Evolutionary conservation across 345 rosid species (phyloP).

Genomic region (Ricinus communis): DNA sequence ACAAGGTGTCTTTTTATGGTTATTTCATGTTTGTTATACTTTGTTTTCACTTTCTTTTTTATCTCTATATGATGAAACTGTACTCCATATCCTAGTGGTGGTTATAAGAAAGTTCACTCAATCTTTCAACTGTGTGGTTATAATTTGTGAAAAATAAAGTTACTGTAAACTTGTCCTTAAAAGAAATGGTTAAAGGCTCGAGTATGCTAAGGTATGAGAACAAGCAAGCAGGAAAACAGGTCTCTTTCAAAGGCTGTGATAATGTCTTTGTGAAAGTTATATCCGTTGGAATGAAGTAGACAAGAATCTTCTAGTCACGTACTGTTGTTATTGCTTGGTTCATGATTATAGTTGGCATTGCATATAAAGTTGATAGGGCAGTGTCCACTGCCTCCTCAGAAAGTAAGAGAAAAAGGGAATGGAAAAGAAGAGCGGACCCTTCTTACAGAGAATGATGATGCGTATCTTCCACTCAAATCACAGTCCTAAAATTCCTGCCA

Average conservation of each 20-base stretch:
- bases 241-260: background rate
- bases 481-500: conserved; percentile 22
- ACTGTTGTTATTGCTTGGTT: conserved; percentile 5
- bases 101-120: too few relatives aligned
- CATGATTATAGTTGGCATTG: conserved; percentile 9
- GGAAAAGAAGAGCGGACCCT: conserved; percentile 2
- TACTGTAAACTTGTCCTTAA: too few relatives aligned
- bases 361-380: background rate
- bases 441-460: conserved; percentile 17
- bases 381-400: background rate
- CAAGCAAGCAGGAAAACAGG: too few relatives aligned
- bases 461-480: conserved; percentile 23
- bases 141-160: too few relatives aligned
- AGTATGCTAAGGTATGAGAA: too few relatives aligned
- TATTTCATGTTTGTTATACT: too few relatives aligned
- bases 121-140: too few relatives aligned
- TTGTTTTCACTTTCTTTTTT: too few relatives aligned
- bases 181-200: too few relatives aligned
- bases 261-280: background rate
- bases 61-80: too few relatives aligned
- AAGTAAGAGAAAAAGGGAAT: background rate
- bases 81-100: too few relatives aligned
- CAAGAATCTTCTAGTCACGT: conserved; percentile 12
- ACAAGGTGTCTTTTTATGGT: too few relatives aligned
- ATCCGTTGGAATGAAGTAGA: background rate